Base-by-base conservation (phyloP, 176 grass and related monocot species). In the Pharus latifolius region DNA sequence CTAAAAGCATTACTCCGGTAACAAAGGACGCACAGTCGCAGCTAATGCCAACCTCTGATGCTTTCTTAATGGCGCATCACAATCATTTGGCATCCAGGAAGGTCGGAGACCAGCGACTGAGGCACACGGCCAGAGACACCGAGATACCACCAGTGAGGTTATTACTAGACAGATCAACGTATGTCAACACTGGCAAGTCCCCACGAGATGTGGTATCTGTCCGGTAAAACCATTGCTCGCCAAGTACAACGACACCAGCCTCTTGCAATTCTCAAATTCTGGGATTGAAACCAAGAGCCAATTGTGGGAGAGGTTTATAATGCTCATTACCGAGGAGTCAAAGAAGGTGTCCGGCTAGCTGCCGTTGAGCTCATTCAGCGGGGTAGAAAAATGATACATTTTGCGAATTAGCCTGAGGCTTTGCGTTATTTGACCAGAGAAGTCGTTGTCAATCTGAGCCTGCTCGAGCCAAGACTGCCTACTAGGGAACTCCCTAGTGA, bases 111-210 rank as follows among this genome's bases (percentile, higher is more conserved):
- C 1, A 96, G 78, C 30, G 82, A 33, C 8, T 27, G 6, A 2
- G 91, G 87, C 62, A 96, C 91, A 1, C 73, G 85, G 44, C 91
- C 91, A 31, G 80, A 76, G 70, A 96, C 0, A 29, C 33, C 6
- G 91, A 87, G 14, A 96, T 82, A 68, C 67, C 77, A 0, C 87
- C 91, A 59, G 57, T 96, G 50, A 91, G 83, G 34, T 20, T 34
- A 47, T 96, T 96, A 59, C 67, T 82, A 64, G 91, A 96, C 52
- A 96, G 74, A 61, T 96, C 91, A 35, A 96, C 79, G 84, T 91
- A 96, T 13, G 87, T 96, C 72, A 96, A 73, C 54, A 96, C 87
- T 12, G 80, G 87, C 71, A 88, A 25, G 67, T 37, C 59, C 0
- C 87, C 91, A 2, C 91, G 83, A 7, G 80, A 91, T 72, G 82